A percentile compares a stretch with the other conserved stretches of the same genome.
Conservation (phyloP, 495 filamentous ascomycete species). For the Aspergillus conjunctus region DNA sequence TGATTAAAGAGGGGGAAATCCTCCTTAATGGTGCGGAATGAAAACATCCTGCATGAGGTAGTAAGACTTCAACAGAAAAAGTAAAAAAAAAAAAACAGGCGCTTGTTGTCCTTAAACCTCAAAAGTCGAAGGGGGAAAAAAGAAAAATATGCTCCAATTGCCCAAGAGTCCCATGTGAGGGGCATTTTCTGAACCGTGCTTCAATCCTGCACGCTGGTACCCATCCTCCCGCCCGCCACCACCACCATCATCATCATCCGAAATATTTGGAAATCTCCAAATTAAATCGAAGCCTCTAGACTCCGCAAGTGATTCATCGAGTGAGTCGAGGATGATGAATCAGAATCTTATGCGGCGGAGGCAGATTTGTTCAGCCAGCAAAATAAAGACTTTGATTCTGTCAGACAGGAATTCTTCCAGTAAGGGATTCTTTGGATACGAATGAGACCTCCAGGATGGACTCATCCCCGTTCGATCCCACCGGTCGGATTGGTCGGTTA, state of each 20-base stretch:
- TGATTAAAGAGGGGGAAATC: slow-evolving; percentile 9
- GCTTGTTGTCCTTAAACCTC: too few relatives aligned
- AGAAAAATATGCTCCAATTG: slow-evolving; percentile 8
- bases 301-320: slow-evolving; percentile 13
- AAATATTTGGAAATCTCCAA: neutral
- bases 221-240: slow-evolving; percentile 6
- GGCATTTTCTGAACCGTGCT: slow-evolving; percentile 28
- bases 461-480: slow-evolving; percentile 4
- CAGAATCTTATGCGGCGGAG: slow-evolving; percentile 3
- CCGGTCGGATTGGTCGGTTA: neutral
- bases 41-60: slow-evolving; percentile 1
- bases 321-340: slow-evolving; percentile 14
- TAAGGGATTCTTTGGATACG: slow-evolving; percentile 11
- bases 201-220: slow-evolving; percentile 21
- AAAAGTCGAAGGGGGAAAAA: neutral
- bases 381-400: neutral
- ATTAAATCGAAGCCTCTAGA: slow-evolving; percentile 2
- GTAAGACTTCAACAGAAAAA: neutral
- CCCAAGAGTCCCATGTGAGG: slow-evolving; percentile 18
- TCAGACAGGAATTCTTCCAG: slow-evolving; percentile 9
- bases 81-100: slow-evolving; percentile 1
- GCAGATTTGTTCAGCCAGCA: neutral
- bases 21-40: slow-evolving; percentile 1
- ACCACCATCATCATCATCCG: slow-evolving; percentile 13
- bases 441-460: slow-evolving; percentile 8